Evolutionary conservation across 768 basidiomycete species (phyloP), one percentile per base, ranked within the genome.

Genomic region (Panaeolus papilionaceus): DNA sequence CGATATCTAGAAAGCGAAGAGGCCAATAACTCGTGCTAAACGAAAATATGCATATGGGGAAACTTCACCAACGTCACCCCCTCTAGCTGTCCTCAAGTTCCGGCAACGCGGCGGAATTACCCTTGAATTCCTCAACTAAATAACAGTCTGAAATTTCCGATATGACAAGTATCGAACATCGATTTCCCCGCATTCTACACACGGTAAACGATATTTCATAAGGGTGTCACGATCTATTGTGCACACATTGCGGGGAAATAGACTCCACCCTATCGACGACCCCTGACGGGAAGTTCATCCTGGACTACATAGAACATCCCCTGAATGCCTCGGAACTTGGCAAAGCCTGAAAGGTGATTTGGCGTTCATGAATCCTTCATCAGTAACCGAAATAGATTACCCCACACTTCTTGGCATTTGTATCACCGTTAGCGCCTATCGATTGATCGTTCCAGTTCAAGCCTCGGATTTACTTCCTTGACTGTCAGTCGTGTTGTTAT

Each of bases 381-480:
- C 28, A 37, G 33, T 28, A 1, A 28, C n/a, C 12, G 8, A 58
- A 58, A 58, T 37, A 28, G 54, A 58, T 28, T 58, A 58, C 54
- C 54, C 54, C 54, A 26, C 47, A 51, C 10, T 51, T 4, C 47
- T 51, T 51, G 47, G 47, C 47, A 26, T 1, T 7, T 26, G 26
- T 58, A 58, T 58, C 54, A 23, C 54, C 54, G 54, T 58, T 58
- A 58, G 54, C 54, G 54, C 54, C 54, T 58, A 58, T 58, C 54
- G 54, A 58, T 58, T 33, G 54, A 58, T 58, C 11, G 12, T 11
- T 10, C 12, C 6, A 58, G 12, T 2, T 10, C 12, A 16, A 58
- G 12, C 54, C 54, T 33, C 54, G 54, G 54, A 18, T 28, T 33
- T 14, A 33, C 14, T 33, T 58, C 33, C 14, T 16, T 4, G 14